Evolutionary conservation across 768 basidiomycete species (phyloP).

Genomic region (Rhodotorula babjevae): DNA sequence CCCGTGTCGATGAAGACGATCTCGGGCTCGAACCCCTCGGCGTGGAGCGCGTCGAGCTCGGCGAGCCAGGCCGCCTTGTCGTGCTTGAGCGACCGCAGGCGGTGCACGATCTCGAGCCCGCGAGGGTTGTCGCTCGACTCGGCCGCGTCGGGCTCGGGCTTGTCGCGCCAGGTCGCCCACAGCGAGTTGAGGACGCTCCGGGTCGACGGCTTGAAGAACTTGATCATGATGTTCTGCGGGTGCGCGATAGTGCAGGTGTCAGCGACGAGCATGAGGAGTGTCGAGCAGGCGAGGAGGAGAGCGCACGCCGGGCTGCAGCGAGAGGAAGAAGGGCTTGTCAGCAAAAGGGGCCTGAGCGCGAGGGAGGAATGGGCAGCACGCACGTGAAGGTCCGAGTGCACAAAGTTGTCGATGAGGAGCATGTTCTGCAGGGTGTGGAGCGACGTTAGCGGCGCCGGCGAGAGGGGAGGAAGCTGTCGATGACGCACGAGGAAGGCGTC

Average conservation of each 20-base stretch:
- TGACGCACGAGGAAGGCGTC: slow-evolving; percentile 82
- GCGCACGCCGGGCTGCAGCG: slow-evolving; percentile 1
- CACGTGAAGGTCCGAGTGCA: slow-evolving; percentile 59
- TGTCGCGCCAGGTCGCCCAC: slow-evolving; percentile 52
- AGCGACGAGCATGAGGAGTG: not conserved
- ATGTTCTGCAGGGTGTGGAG: slow-evolving; percentile 64
- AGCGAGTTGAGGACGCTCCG: slow-evolving; percentile 57
- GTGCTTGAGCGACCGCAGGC: slow-evolving; percentile 61
- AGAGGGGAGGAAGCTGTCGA: no score
- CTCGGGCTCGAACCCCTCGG: slow-evolving; percentile 80
- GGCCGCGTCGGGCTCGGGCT: slow-evolving; percentile 45
- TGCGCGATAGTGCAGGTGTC: not conserved
- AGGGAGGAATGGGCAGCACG: slow-evolving; percentile 2
- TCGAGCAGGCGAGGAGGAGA: not conserved
- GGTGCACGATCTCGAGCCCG: slow-evolving; percentile 58
- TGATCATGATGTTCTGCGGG: slow-evolving; percentile 80
- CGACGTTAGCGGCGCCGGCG: not conserved
- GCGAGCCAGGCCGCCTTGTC: slow-evolving; percentile 61
- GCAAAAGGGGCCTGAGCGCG: not conserved
- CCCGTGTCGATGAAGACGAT: slow-evolving; percentile 96
- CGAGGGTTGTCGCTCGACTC: slow-evolving; percentile 19
- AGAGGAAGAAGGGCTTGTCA: not conserved
- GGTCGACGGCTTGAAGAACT: slow-evolving; percentile 75
- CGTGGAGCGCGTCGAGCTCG: slow-evolving; percentile 60
- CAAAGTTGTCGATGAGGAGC: slow-evolving; percentile 95